These are phyloP conservation scores for Colletotrichum eleusines DNA, from an alignment of 2,329 filamentous ascomycete species.

Conservation along the genomic window DNA sequence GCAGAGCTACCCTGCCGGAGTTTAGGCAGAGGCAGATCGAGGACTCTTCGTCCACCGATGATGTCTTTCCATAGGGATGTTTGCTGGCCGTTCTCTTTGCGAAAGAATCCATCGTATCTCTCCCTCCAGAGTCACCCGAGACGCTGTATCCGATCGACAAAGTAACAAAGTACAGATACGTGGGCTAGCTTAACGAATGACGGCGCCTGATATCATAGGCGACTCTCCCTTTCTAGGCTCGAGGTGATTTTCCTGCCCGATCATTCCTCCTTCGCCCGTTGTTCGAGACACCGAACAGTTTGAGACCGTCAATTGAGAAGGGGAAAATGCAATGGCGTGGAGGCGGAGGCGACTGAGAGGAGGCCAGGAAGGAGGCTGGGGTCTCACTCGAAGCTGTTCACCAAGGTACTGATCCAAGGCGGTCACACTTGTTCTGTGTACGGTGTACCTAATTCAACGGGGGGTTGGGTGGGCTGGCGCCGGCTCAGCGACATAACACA, in stretches of 20 bases:
- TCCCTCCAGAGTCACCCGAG: conserved; percentile 19
- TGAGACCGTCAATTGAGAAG: neutral
- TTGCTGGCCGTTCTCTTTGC: neutral
- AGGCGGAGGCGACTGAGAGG: neutral
- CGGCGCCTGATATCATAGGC: conserved; percentile 36
- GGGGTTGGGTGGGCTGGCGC: neutral
- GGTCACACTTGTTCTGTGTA: neutral
- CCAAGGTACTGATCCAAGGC: too few relatives aligned
- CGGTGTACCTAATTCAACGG: neutral
- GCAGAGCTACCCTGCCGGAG: conserved; percentile 17
- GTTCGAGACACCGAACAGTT: neutral
- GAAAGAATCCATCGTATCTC: conserved; percentile 6
- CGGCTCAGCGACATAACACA: conserved; percentile 11
- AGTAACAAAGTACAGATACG: conserved; percentile 1
- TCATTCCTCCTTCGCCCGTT: neutral
- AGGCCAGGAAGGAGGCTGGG: conserved; percentile 9
- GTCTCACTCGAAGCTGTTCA: conserved; percentile 10
- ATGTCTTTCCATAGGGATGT: neutral
- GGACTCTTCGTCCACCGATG: neutral
- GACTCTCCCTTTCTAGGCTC: neutral
- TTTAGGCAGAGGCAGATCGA: conserved; percentile 18
- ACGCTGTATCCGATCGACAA: conserved; percentile 1
- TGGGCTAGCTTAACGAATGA: conserved; percentile 22
- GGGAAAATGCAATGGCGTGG: conserved; percentile 5
- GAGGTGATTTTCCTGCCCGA: neutral